Conservation (phyloP, 2,329 filamentous ascomycete species). For the Aspergillus brunneoviolaceus region DNA sequence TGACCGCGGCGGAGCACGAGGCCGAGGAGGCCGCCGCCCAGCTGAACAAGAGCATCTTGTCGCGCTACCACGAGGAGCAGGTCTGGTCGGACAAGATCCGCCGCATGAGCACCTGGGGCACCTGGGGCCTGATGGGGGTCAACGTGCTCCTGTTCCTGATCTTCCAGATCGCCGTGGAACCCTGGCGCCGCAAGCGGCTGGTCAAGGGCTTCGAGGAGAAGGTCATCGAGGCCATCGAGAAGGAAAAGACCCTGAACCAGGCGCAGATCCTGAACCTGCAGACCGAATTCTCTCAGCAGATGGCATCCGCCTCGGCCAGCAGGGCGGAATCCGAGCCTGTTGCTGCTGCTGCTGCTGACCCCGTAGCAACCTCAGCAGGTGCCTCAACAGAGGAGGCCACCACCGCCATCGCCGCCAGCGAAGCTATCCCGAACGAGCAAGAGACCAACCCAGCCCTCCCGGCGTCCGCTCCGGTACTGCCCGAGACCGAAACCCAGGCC, state of each 20-base stretch:
- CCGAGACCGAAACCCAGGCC: not conserved
- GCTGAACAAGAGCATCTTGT: slow-evolving; percentile 79
- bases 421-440: not conserved
- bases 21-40: slow-evolving; percentile 74
- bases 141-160: slow-evolving; percentile 87
- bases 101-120: slow-evolving; percentile 96
- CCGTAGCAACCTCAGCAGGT: slow-evolving; percentile 2
- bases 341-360: not conserved
- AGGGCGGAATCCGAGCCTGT: not conserved
- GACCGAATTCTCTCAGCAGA: not conserved
- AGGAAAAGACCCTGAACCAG: slow-evolving; percentile 54
- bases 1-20: slow-evolving; percentile 74
- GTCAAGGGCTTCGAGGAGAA: slow-evolving; percentile 81
- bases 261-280: slow-evolving; percentile 12
- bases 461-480: not conserved
- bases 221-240: slow-evolving; percentile 67
- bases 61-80: slow-evolving; percentile 96
- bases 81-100: slow-evolving; percentile 98
- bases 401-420: not conserved
- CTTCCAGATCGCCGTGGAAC: slow-evolving; percentile 86
- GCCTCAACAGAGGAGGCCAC: slow-evolving; percentile 4
- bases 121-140: slow-evolving; percentile 95
- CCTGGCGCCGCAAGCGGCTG: slow-evolving; percentile 79
- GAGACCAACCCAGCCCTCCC: not conserved
- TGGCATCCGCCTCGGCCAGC: not conserved